Evolutionary conservation across 1,284 basidiomycete species (phyloP), one percentile per base, ranked within the genome.

Genomic region (Puccinia polysora): DNA sequence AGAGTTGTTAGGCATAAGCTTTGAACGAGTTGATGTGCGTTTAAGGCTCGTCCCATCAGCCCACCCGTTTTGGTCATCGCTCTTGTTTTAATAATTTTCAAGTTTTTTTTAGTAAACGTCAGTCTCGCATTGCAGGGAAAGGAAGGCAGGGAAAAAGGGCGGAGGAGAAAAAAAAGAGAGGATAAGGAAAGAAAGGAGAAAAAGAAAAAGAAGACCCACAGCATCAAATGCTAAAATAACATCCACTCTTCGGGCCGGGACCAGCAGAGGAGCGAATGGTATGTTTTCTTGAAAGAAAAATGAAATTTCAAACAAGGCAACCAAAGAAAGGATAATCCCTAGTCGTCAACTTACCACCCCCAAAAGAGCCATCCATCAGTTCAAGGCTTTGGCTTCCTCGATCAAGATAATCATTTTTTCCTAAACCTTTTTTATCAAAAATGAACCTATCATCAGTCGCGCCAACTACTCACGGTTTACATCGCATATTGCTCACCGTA

Each of bases 331-430:
- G 12, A 45, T 10, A 45, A 10, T 45, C 43, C n/a, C 43, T 45
- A 45, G n/a, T 8, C 30, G 20, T 28, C 23, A 3, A n/a, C 34
- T 4, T 55, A 55, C 64, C 49, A 23, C 64, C 50, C 18, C 50
- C 50, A 55, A 65, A 65, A 20, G 34, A 45, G n/a, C 64, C 64
- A 65, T 65, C 64, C 32, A 65, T 38, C 23, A 65, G 40, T 18
- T 30, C 14, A 1, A 65, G 45, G 23, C 15, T 20, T 25, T 34
- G 15, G 30, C 43, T 49, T 23, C 28, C 43, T 53, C 47, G 30
- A 40, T 53, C 49, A 14, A 55, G 64, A 36, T 65, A 53, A 53
- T 65, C 50, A 28, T 20, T 12, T 36, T 47, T 55, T 40, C 49
- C 64, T 20, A 65, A 43, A 15, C 49, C 64, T 53, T 30, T 32